Evolutionary conservation across 352 stramenopile genomes (phyloP), one percentile per base, ranked within the genome.

Genomic region (Phytophthora syringae): DNA sequence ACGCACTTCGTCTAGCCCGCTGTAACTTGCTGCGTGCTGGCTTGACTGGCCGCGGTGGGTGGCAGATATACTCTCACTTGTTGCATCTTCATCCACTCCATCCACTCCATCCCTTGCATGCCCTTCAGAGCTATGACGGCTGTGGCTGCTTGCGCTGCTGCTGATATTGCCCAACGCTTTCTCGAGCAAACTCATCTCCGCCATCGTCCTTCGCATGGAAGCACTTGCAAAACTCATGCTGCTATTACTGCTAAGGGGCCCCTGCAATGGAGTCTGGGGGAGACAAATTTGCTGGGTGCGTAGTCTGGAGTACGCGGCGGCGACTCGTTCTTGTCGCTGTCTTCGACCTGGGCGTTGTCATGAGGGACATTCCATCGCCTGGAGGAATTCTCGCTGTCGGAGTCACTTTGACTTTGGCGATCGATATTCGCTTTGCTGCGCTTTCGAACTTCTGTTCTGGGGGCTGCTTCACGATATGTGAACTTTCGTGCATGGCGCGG

Each of bases 121-220:
- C 7, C 28, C 30, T 22, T 73, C 52, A 7, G 27, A 24, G 15
- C 27, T 64, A 15, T 25, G 30, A 24, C 27, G 58, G 36, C 58
- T 52, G 32, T 25, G 50, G 62, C 72, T 87, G 58, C 67, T 88
- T 21, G 52, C 74, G n/a, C 76, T 89, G 48, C 78, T 88, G 53
- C 80, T 93, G 48, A 91, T 67, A 43, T 89, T 84, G 5, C 77
- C 78, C 15, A 93, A 70, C 20, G 82, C 80, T 40, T 85, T 89
- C 64, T 91, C 79, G 37, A 93, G 48, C 22, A 89, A 56, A 21
- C 76, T 81, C 68, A 84, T 76, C 47, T 93, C 82, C 48, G 88
- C 73, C 66, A 84, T 85, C 6, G 82, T 89, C 52, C 82, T 67
- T 45, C 71, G 69, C 54, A 86, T 64, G 1, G 77, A 76, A 22